Evolutionary conservation across 2,329 filamentous ascomycete species (phyloP).

Genomic region (Endoconidiophora polonica): DNA sequence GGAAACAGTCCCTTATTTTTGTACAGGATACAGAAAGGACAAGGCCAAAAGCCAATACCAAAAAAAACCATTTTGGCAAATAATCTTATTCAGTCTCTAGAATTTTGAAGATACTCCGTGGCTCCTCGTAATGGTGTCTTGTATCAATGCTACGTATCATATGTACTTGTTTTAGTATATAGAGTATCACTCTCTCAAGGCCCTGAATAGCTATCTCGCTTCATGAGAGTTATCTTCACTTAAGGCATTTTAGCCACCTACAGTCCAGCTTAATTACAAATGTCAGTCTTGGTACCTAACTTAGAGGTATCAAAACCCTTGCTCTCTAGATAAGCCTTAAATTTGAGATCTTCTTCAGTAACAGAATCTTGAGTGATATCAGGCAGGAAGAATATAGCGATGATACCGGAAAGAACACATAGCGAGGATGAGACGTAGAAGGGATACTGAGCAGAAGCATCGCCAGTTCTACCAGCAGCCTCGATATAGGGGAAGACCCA

Average conservation of each 20-base stretch:
- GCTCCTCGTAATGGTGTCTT: too few species aligned
- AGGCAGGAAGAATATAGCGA: slow-evolving; percentile 48
- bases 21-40: too few species aligned
- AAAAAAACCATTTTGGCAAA: too few species aligned
- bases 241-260: neutral
- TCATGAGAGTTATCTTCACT: neutral
- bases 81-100: too few species aligned
- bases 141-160: too few species aligned
- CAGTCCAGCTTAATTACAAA: neutral
- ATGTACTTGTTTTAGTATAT: too few species aligned
- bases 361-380: slow-evolving; percentile 78
- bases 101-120: too few species aligned
- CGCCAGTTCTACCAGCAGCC: slow-evolving; percentile 35
- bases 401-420: slow-evolving; percentile 54
- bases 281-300: slow-evolving; percentile 27
- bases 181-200: too few species aligned
- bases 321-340: slow-evolving; percentile 53
- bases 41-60: too few species aligned
- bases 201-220: too few species aligned
- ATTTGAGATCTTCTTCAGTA: slow-evolving; percentile 55
- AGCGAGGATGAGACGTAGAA: slow-evolving; percentile 73
- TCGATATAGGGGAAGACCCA: slow-evolving; percentile 65
- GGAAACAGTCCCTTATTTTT: too few species aligned
- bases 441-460: slow-evolving; percentile 60
- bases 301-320: slow-evolving; percentile 60